Evolutionary conservation across 2,329 filamentous ascomycete species (phyloP), one percentile per base, ranked within the genome.

Genomic region (Fusarium sp.): DNA sequence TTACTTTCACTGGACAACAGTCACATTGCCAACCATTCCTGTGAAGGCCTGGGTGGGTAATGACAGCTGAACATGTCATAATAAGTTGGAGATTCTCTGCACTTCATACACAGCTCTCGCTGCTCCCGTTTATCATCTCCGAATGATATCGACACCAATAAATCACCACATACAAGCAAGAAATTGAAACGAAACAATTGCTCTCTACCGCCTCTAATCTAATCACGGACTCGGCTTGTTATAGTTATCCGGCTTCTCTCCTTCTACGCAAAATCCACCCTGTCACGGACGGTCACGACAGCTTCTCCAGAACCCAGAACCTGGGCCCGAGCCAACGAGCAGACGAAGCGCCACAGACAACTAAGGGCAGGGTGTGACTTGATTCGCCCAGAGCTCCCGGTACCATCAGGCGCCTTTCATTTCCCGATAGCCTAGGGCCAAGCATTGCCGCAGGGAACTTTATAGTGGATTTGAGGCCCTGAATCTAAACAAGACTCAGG

Each of bases 111-210:
- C 55, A 50, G 67, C 55, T 58, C 26, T 45, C 14, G 41, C 61
- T 70, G 48, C 50, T 63, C 33, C 32, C 35, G 42, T 40, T 37
- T 48, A 20, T 35, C 41, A 44, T 60, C 20, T 50, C 23, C 26
- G 17, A 52, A 27, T 17, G 13, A 14, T 23, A 58, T 40, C 26
- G 26, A 58, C 23, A 42, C 33, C 33, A 59, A 50, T 49, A 49
- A 40, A 54, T 33, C 42, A 53, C 35, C 40, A n/a, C 13, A 60
- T 49, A 46, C 18, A 55, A 57, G 42, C 44, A 44, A 62, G 23
- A 60, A 58, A 33, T 59, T 53, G 71, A 75, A 73, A 73, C 73
- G 67, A 76, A 75, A 75, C 67, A 66, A 59, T 33, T 44, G 15
- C 11, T 55, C 40, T 54, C 53, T 46, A 41, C 30, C 35, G 18